phyloP scores from a whole-genome alignment of 441 rosid genomes.

The Macaranga tanarius region DNA sequence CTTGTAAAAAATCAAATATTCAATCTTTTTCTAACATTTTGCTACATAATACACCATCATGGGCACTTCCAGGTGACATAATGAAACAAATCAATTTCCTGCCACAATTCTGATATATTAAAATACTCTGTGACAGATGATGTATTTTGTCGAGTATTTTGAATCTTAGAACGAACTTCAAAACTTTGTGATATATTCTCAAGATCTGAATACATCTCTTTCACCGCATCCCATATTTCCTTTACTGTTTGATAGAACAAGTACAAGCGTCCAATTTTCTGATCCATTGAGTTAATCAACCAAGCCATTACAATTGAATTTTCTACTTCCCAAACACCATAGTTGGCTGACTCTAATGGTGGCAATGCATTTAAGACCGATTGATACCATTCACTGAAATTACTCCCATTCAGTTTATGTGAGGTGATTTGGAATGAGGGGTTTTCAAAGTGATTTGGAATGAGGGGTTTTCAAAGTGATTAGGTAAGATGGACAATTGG shows the following conservation, averaged over 20 bases:
- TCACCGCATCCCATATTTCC: neutral
- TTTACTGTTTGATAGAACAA: neutral
- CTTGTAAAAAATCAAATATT: neutral
- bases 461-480: too few species aligned
- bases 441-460: too few species aligned
- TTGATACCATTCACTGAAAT: too few species aligned
- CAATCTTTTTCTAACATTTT: neutral
- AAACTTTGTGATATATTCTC: neutral
- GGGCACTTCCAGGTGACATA: neutral
- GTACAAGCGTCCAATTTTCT: neutral
- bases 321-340: neutral
- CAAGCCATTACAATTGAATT: constrained; percentile 3
- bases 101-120: neutral
- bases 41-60: neutral
- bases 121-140: neutral
- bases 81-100: neutral
- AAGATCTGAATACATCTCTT: neutral
- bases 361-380: too few species aligned
- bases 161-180: neutral
- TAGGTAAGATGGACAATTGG: too few species aligned
- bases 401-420: too few species aligned
- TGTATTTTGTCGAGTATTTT: neutral
- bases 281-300: neutral
- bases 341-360: too few species aligned
- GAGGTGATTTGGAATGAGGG: too few species aligned